Evolutionary conservation across 2,329 filamentous ascomycete species (phyloP).

Genomic region (Microdochium paspali): DNA sequence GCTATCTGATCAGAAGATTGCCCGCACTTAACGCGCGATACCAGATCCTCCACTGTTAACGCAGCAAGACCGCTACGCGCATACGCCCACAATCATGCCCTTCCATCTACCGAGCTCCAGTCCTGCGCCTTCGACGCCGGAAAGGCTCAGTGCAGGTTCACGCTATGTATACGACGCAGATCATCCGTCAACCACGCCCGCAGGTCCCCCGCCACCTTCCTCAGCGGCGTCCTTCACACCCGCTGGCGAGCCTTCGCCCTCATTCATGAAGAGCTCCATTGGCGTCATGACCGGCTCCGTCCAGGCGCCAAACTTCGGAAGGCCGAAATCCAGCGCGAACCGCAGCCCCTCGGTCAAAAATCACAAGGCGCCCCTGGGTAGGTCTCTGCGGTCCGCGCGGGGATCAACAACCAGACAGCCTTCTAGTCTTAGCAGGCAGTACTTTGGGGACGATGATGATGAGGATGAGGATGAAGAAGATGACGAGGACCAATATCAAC

Average conservation of each 20-base stretch:
- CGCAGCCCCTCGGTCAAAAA: constrained; percentile 21
- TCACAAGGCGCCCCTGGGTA: constrained; percentile 34
- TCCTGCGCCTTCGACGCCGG: constrained; percentile 40
- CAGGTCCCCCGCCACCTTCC: constrained; percentile 37
- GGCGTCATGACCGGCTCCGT: constrained; percentile 26
- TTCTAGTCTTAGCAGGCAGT: constrained; percentile 40
- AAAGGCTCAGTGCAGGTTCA: constrained; percentile 22
- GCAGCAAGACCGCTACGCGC: neutral
- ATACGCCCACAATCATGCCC: constrained; percentile 11
- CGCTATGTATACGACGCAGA: constrained; percentile 28
- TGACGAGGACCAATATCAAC: constrained; percentile 27
- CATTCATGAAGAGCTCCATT: constrained; percentile 46
- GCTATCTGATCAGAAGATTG: too few species aligned
- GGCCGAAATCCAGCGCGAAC: constrained; percentile 15
- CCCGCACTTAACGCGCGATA: too few species aligned
- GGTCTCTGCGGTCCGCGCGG: constrained; percentile 27
- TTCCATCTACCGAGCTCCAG: constrained; percentile 32
- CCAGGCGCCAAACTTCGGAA: constrained; percentile 31
- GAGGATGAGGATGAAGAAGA: constrained; percentile 26
- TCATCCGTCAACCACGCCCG: constrained; percentile 43
- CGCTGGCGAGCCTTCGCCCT: constrained; percentile 43
- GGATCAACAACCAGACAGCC: constrained; percentile 30
- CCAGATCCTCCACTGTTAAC: too few species aligned
- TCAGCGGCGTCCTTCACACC: constrained; percentile 46
- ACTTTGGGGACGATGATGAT: constrained; percentile 22